Evolutionary conservation across 345 rosid genomes (phyloP), one percentile per base, ranked within the genome.

Genomic region (Mallotus nudiflorus): DNA sequence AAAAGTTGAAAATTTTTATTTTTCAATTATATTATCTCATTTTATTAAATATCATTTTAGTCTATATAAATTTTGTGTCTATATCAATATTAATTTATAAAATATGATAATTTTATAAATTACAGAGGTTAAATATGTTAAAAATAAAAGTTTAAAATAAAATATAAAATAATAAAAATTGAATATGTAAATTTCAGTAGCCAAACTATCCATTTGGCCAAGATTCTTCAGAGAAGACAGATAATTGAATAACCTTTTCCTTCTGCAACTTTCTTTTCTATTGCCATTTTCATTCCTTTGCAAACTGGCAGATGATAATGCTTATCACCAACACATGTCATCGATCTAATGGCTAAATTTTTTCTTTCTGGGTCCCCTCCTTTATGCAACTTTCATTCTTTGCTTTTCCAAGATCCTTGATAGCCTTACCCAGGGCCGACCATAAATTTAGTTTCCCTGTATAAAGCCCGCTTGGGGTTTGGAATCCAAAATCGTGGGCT

Each of bases 401-500:
- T 6, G 28, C 73, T 58, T 74, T 74, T 76, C 2, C 42, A 44
- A 37, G 64, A 67, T 73, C 33, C 68, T n/a, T 9, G 67, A 37
- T 66, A 65, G 71, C 66, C 75, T 44, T 25, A 31, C 61, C 73
- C 14, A 42, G 14, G 67, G 50, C 78, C 70, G 75, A 46, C 75
- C 73, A 51, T 22, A 18, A n/a, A 51, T 37, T 37, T 25, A 60
- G 56, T 61, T 76, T 40, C 24, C 51, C 46, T 0, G 62, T 12
- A 10, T 27, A 39, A 14, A 13, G 18, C 18, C 1, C 27, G 24
- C 24, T 15, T 61, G 27, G 49, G 53, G 49, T 45, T 73, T 55
- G 61, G 78, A 73, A 59, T 78, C 75, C 70, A 8, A 51, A 59
- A 42, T 33, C 11, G 58, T 62, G 80, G 80, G 77, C 70, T 69